Evolutionary conservation across 108 stramenopile species (phyloP).

Genomic region (Cyclotella sp.): DNA sequence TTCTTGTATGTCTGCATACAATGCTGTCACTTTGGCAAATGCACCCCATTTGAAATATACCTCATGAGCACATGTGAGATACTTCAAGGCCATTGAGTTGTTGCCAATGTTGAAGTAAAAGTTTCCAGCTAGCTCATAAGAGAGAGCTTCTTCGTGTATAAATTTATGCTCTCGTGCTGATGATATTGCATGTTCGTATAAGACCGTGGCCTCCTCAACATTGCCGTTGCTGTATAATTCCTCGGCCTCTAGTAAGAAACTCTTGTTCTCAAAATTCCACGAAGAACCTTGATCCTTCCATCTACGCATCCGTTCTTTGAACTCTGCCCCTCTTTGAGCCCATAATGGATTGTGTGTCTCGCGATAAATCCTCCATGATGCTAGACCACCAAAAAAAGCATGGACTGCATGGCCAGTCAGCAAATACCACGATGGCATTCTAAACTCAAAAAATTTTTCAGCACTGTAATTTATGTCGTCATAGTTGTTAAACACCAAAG

Average conservation of each 20-base stretch:
- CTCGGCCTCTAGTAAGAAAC: conserved; percentile 25
- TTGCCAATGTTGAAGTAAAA: conserved; percentile 11
- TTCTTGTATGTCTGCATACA: conserved; percentile 7
- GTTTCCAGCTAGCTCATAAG: conserved; percentile 23
- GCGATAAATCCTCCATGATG: conserved; percentile 22
- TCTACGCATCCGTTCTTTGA: neutral
- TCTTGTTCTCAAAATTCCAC: conserved; percentile 40
- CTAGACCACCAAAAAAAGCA: conserved; percentile 16
- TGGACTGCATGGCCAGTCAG: neutral
- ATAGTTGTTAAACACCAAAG: neutral
- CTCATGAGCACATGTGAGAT: conserved; percentile 28
- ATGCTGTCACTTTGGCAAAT: conserved; percentile 20
- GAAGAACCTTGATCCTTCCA: conserved; percentile 18
- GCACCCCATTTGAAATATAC: conserved; percentile 36
- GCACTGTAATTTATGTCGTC: conserved; percentile 5
- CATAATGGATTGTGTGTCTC: conserved; percentile 1
- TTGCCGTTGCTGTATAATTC: conserved; percentile 14
- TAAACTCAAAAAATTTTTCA: neutral
- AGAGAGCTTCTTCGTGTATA: conserved; percentile 25
- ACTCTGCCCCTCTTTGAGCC: conserved; percentile 3
- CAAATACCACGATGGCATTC: conserved; percentile 3
- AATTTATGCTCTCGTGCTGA: conserved; percentile 13
- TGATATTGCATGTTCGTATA: conserved; percentile 23
- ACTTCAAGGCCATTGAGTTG: neutral
- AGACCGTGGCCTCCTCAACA: neutral